Evolutionary conservation across 768 basidiomycete genomes (phyloP).

Genomic region (Lentinula sp.): DNA sequence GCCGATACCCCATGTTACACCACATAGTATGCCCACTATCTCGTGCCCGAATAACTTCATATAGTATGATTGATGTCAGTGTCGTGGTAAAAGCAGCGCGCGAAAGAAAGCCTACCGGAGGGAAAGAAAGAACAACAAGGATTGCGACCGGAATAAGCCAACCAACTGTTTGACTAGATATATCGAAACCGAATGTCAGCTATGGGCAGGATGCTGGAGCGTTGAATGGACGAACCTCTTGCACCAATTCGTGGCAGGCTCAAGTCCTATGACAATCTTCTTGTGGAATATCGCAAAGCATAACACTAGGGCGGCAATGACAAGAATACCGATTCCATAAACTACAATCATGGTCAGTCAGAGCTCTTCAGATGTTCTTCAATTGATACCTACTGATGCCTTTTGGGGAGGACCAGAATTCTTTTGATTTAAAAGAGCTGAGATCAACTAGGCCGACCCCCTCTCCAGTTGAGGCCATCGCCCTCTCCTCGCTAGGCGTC

Average conservation of each 20-base stretch:
- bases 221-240: conserved; percentile 25
- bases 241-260: conserved; percentile 42
- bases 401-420: not conserved
- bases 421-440: not conserved
- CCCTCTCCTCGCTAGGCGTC: conserved; percentile 24
- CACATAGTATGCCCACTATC: conserved; percentile 35
- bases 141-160: conserved; percentile 52
- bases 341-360: conserved; percentile 3
- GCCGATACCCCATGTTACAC: conserved; percentile 39
- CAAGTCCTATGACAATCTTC: conserved; percentile 43
- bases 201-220: conserved; percentile 10
- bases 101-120: conserved; percentile 19
- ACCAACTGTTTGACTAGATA: conserved; percentile 28
- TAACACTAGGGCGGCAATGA: conserved; percentile 24
- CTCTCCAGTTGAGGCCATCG: conserved; percentile 12
- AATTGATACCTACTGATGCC: not conserved
- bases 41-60: conserved; percentile 44
- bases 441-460: not conserved
- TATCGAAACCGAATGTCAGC: not conserved
- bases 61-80: conserved; percentile 45
- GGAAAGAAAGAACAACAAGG: conserved; percentile 46
- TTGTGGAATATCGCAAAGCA: conserved; percentile 37
- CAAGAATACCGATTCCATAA: conserved; percentile 18
- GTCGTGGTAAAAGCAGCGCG: conserved; percentile 39
- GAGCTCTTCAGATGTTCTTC: not conserved